Percentiles rank a stretch among this genome's conserved stretches.
Conservation (phyloP, 2,329 filamentous ascomycete genomes). For the Zopfia rhizophila region DNA sequence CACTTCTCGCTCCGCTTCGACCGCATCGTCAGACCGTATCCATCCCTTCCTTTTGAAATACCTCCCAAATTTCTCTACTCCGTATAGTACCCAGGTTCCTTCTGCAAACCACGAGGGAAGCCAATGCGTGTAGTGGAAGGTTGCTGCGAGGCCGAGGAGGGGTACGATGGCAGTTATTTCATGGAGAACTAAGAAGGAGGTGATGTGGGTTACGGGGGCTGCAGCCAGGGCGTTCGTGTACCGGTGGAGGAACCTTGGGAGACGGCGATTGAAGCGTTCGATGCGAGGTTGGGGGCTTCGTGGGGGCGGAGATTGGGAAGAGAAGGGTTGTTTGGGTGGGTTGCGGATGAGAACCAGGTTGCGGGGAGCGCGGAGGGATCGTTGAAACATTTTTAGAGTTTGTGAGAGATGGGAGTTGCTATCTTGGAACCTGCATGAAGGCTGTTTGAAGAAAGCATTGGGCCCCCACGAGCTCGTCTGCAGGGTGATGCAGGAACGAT, state of each 20-base stretch:
- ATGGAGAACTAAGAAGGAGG: slow-evolving; percentile 89
- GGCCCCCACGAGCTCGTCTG: too few species aligned
- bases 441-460: too few species aligned
- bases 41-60: slow-evolving; percentile 84
- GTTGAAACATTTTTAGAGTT: slow-evolving; percentile 22
- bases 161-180: slow-evolving; percentile 90
- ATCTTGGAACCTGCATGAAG: too few species aligned
- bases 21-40: slow-evolving; percentile 68
- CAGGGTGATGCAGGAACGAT: too few species aligned
- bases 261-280: slow-evolving; percentile 50
- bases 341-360: slow-evolving; percentile 12
- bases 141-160: slow-evolving; percentile 75
- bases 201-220: slow-evolving; percentile 83
- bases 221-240: slow-evolving; percentile 76
- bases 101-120: slow-evolving; percentile 70
- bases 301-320: slow-evolving; percentile 26
- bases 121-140: slow-evolving; percentile 84
- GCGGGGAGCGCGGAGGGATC: slow-evolving; percentile 11
- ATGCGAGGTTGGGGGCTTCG: slow-evolving; percentile 40
- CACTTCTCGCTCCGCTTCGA: slow-evolving; percentile 56
- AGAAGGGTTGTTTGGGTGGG: slow-evolving; percentile 26
- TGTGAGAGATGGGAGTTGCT: too few species aligned
- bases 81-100: slow-evolving; percentile 66
- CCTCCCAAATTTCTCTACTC: slow-evolving; percentile 77
- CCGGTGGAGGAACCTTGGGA: slow-evolving; percentile 72